Conservation (phyloP, 768 basidiomycete genomes). For the Coprinopsis strossmayeri region DNA sequence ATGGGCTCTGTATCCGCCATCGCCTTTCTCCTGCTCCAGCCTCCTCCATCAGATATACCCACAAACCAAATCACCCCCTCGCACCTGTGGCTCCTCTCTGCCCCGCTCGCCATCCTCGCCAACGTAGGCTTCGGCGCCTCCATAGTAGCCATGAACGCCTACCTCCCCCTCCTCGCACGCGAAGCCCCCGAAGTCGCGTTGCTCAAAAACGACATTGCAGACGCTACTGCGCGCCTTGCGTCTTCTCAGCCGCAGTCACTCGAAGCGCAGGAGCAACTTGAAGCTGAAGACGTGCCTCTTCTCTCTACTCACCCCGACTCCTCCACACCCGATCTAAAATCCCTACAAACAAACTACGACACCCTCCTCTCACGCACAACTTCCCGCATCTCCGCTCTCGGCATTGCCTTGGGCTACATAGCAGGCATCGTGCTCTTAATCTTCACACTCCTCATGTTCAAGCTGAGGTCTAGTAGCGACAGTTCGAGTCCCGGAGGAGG, state of each 20-base stretch:
- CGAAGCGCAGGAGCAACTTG: too few species aligned
- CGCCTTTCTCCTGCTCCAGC: conserved; percentile 68
- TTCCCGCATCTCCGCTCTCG: conserved; percentile 76
- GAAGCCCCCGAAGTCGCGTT: conserved; percentile 55
- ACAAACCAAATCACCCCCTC: too few species aligned
- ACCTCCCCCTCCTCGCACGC: conserved; percentile 69
- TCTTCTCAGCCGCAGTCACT: too few species aligned
- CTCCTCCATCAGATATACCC: too few species aligned
- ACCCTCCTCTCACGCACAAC: conserved; percentile 62
- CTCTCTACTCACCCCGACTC: conserved; percentile 27
- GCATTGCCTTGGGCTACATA: conserved; percentile 81
- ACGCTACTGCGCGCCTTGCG: too few species aligned
- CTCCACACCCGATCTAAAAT: neutral
- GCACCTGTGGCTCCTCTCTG: conserved; percentile 59
- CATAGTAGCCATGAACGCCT: conserved; percentile 86
- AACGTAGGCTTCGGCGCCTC: conserved; percentile 86
- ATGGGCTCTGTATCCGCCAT: conserved; percentile 64
- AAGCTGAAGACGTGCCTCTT: conserved; percentile 24
- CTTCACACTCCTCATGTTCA: conserved; percentile 62
- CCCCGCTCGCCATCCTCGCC: conserved; percentile 65
- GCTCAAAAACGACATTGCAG: conserved; percentile 10
- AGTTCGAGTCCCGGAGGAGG: too few species aligned
- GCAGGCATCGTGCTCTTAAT: conserved; percentile 76
- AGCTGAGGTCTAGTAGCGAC: too few species aligned
- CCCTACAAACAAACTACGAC: conserved; percentile 40